These are phyloP conservation scores for Acaromyces ingoldii DNA, from an alignment of 1,284 basidiomycete genomes.

Conservation along the genomic window DNA sequence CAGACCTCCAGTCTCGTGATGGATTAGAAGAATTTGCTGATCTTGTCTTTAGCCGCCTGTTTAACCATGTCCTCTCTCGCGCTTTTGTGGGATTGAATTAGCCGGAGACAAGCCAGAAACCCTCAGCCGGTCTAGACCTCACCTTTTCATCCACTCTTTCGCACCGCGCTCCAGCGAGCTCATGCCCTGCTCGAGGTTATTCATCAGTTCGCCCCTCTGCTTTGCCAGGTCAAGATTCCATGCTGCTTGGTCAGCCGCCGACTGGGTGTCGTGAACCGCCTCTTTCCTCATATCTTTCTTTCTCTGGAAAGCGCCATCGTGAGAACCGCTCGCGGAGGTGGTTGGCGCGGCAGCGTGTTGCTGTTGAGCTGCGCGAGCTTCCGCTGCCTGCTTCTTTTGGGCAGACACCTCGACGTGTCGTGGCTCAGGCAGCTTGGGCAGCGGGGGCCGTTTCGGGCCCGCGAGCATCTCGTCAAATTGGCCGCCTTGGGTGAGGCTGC, in stretches of 20 bases:
- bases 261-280: not conserved
- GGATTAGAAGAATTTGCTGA: slow-evolving; percentile 6
- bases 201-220: slow-evolving; percentile 9
- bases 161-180: slow-evolving; percentile 8
- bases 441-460: slow-evolving; percentile 2
- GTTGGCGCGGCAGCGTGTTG: not conserved
- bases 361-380: slow-evolving; percentile 1
- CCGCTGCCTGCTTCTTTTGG: not conserved
- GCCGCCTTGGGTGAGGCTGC: not conserved
- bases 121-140: too few species aligned
- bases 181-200: slow-evolving; percentile 7
- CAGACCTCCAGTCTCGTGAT: not conserved
- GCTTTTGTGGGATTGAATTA: not conserved
- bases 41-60: slow-evolving; percentile 9
- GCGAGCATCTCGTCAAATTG: slow-evolving; percentile 12
- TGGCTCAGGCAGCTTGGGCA: slow-evolving; percentile 8
- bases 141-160: slow-evolving; percentile 8
- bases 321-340: not conserved
- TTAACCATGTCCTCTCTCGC: slow-evolving; percentile 5
- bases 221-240: slow-evolving; percentile 8
- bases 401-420: slow-evolving; percentile 1
- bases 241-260: not conserved
- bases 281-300: not conserved
- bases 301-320: not conserved
- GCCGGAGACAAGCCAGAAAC: not conserved